Base-by-base conservation (phyloP, 768 basidiomycete genomes). In the Boletellus emodensis region DNA sequence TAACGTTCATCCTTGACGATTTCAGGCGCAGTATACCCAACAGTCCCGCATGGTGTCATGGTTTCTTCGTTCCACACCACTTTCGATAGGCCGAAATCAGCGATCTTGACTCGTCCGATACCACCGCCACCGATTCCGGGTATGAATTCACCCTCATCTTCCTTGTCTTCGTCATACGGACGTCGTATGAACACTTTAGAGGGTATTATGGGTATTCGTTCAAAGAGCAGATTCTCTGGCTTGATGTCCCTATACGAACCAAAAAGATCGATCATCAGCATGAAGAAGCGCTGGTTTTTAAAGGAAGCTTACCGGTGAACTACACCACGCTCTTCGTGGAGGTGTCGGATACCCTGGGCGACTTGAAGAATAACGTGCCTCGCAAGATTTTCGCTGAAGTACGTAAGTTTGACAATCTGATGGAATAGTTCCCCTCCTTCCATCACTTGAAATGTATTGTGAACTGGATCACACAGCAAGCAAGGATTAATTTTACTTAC, bases 51-150 rank as follows among this genome's bases (percentile, higher is more conserved):
- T 18, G 96, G 96, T 13, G 96, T 99, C 89, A 91, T 94, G 6
- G 96, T 99, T 65, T 97, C 86, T 64, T 98, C 96, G 65, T 95
- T 88, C 96, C 96, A 99, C 4, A 99, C 92, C 47, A 98, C 87
- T 72, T 99, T 99, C 54, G 86, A 90, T 41, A 99, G 76, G 32
- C 96, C 96, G 63, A 99, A 99, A 68, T 99, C 96, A 51, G 96
- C 96, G 52, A 99, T 96, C 76, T 98, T 99, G 68, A 99, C 94
- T 36, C 85, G 84, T 7, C 96, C 96, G 55, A 99, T 99, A 18
- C 95, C 96, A 8, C 96, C 96, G 10, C 96, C 94, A 7, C 96
- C 96, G 35, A 94, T 74, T 4, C 91, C 94, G 4, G 86, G 85
- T 40, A 87, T 79, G 64, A 94, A 99, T 67, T 96, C 92, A 48